A percentile compares a stretch with the other conserved stretches of the same genome.
Conservation (phyloP, 768 basidiomycete genomes). For the Pisolithus orientalis region DNA sequence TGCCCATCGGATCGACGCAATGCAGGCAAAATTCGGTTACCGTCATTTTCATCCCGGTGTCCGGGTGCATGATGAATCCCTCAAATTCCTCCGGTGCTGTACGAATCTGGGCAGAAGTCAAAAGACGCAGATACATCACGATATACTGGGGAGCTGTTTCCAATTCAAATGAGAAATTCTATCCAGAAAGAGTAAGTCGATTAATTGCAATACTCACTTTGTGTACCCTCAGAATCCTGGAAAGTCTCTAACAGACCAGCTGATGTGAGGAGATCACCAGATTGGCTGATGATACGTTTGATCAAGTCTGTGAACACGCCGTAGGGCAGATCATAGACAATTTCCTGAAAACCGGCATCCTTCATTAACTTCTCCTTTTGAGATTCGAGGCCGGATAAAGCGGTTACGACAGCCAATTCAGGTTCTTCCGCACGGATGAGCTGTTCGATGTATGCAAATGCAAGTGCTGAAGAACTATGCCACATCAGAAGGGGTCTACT, state of each 20-base stretch:
- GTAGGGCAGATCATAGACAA: constrained; percentile 74
- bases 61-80: constrained; percentile 73
- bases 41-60: constrained; percentile 51
- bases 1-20: constrained; percentile 72
- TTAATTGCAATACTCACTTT: constrained; percentile 31
- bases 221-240: constrained; percentile 31
- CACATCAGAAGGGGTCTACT: constrained; percentile 9
- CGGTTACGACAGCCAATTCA: constrained; percentile 40
- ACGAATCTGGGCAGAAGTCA: constrained; percentile 81
- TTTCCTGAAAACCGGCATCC: constrained; percentile 52
- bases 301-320: constrained; percentile 54
- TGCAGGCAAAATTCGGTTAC: constrained; percentile 65
- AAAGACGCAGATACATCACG: constrained; percentile 72
- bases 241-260: constrained; percentile 38
- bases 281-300: not conserved
- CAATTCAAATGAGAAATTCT: not conserved
- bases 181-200: not conserved
- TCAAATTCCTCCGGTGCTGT: constrained; percentile 52
- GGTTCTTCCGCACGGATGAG: constrained; percentile 46
- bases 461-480: constrained; percentile 51
- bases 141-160: constrained; percentile 60
- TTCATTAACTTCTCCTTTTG: constrained; percentile 50
- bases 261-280: constrained; percentile 29
- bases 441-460: constrained; percentile 75
- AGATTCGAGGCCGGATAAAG: constrained; percentile 24